Evolutionary conservation across 148 eudicot genomes (phyloP).

Genomic region (Chenopodium berlandieri): DNA sequence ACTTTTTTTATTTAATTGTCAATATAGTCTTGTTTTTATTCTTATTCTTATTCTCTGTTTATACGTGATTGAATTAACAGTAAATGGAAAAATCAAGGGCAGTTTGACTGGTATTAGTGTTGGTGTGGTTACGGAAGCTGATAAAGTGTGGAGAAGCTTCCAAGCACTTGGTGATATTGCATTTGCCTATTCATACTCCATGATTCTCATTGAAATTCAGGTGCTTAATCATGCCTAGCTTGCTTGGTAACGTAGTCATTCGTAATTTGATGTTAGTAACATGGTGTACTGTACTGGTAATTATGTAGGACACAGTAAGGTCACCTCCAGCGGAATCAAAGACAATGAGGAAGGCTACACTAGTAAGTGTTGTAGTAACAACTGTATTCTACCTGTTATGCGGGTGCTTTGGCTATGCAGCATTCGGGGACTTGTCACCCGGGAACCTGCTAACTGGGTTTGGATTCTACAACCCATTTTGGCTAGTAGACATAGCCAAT

Average conservation of each 20-base stretch:
- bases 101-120: constrained; percentile 53
- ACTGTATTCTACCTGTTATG: constrained; percentile 53
- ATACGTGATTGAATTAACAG: constrained; percentile 14
- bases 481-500: constrained; percentile 60
- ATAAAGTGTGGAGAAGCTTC: constrained; percentile 65
- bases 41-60: not conserved
- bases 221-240: constrained; percentile 7
- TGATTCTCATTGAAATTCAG: constrained; percentile 69
- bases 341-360: constrained; percentile 52
- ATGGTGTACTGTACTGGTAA: no score
- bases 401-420: constrained; percentile 57
- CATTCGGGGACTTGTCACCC: constrained; percentile 50
- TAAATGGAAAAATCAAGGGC: constrained; percentile 27
- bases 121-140: constrained; percentile 45
- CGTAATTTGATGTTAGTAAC: not conserved
- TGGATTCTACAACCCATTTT: constrained; percentile 63
- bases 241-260: not conserved
- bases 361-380: constrained; percentile 44
- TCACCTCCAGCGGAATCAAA: constrained; percentile 54
- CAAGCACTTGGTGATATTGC: constrained; percentile 77
- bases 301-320: constrained; percentile 37
- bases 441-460: constrained; percentile 57
- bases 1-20: not conserved
- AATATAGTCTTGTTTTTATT: not conserved
- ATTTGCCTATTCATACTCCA: constrained; percentile 71